Base-by-base conservation (phyloP, 2,329 filamentous ascomycete species). In the Domatiomyces globalis region DNA sequence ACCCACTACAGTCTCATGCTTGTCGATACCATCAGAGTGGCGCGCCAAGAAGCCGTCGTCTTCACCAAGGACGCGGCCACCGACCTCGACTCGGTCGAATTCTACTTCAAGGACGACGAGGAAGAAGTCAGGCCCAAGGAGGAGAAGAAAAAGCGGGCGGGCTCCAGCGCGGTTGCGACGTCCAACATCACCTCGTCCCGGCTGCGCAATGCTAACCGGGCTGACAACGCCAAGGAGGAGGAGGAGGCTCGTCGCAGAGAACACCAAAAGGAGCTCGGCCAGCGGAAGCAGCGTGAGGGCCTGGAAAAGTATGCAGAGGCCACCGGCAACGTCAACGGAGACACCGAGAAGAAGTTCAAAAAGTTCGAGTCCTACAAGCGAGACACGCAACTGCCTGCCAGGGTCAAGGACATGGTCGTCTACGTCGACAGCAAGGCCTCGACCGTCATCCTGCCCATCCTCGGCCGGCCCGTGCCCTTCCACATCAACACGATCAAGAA, bases 401-500 rank as follows among this genome's bases (percentile, higher is more conserved):
- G 81, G 63, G 81, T 94, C 58, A 84, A 85, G 66, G 90, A 95
- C 61, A 74, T 96, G 51, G 83, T 86, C 56, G 87, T 98, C 55
- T 78, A 95, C 19, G 87, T 96, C 12, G 92, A 98, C 64, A 77
- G 80, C 60, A 96, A 95, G 73, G 92, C 87, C 62, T 79, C 79
- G 51, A 95, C 90, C 0, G 80, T 98, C 52, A 84, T 98, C 49
- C 78, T 98, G 44, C 92, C 94, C 2, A 90, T 98, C 62, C 95
- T 98, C 87, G 92, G 92, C 44, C 82, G 94, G 6, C 90, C 92
- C 0, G 92, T 98, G 22, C 92, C 92, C 0, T 98, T 96, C 73
- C 94, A 98, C 67, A 96, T 98, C 62, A 84, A 83, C 67, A 96
- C 94, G 2, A 95, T 98, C 76, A 98, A 98, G 71, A 98, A 96